Percentiles rank a stretch among this genome's conserved stretches.
phyloP scores from a whole-genome alignment of 1,284 basidiomycete species.

The Ustilago lituana region DNA sequence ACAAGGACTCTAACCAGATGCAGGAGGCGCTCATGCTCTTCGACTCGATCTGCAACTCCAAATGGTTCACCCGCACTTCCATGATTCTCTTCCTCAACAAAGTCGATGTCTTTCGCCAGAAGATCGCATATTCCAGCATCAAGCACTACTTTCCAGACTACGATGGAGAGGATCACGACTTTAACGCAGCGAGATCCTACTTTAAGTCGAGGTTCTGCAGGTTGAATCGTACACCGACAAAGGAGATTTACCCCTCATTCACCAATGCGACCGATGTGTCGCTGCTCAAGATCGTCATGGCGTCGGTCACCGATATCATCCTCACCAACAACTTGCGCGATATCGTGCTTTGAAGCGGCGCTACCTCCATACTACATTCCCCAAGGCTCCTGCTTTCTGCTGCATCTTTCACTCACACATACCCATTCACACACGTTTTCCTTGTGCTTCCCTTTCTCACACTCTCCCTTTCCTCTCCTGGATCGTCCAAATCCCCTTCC shows the following conservation, averaged over 20 bases:
- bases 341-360: conserved; percentile 21
- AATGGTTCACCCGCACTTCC: conserved; percentile 90
- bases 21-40: conserved; percentile 94
- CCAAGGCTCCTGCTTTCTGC: no score
- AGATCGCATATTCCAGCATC: conserved; percentile 83
- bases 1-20: conserved; percentile 93
- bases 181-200: conserved; percentile 81
- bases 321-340: conserved; percentile 52
- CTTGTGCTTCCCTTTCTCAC: no score
- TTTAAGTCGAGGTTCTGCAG: conserved; percentile 86
- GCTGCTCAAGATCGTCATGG: conserved; percentile 91
- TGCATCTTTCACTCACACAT: background rate
- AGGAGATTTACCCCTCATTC: conserved; percentile 87
- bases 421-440: background rate
- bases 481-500: no score
- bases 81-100: conserved; percentile 78
- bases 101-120: conserved; percentile 82
- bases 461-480: background rate
- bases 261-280: conserved; percentile 93
- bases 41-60: conserved; percentile 94
- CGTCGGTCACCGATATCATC: conserved; percentile 59
- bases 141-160: conserved; percentile 75
- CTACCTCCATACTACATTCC: no score
- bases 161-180: conserved; percentile 71
- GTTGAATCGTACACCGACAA: conserved; percentile 82